Conservation (phyloP, 2,329 filamentous ascomycete genomes). For the Paecilomyces sp. region DNA sequence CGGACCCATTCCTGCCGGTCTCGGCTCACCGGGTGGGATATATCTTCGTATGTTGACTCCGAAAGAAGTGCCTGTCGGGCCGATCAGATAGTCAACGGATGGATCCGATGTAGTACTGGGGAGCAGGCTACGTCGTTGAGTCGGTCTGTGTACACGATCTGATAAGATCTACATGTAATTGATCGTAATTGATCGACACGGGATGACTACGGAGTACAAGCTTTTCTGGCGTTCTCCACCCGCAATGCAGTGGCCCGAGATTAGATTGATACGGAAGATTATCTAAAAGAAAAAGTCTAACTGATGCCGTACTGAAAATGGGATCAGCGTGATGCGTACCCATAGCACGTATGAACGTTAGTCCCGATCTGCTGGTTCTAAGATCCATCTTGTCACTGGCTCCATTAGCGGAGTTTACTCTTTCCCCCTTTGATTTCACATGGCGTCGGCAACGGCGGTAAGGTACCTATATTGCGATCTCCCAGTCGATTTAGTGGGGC, state of each 20-base stretch:
- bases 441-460: neutral
- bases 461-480: neutral
- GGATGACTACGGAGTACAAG: neutral
- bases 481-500: neutral
- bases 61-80: neutral
- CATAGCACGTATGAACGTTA: neutral
- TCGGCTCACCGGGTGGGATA: neutral
- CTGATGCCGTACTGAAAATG: neutral
- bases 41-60: neutral
- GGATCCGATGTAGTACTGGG: neutral
- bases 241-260: neutral
- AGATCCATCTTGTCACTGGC: neutral
- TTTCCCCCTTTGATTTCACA: neutral
- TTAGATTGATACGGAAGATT: neutral
- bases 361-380: neutral
- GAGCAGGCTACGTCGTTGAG: neutral
- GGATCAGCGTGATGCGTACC: neutral
- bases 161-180: neutral
- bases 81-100: neutral
- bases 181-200: neutral
- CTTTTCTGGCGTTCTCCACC: neutral
- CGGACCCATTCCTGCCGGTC: neutral
- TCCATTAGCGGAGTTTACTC: neutral
- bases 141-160: neutral
- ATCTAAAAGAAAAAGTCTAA: neutral